Base-by-base conservation (phyloP, 2,329 filamentous ascomycete genomes). In the Apiospora koreana region DNA sequence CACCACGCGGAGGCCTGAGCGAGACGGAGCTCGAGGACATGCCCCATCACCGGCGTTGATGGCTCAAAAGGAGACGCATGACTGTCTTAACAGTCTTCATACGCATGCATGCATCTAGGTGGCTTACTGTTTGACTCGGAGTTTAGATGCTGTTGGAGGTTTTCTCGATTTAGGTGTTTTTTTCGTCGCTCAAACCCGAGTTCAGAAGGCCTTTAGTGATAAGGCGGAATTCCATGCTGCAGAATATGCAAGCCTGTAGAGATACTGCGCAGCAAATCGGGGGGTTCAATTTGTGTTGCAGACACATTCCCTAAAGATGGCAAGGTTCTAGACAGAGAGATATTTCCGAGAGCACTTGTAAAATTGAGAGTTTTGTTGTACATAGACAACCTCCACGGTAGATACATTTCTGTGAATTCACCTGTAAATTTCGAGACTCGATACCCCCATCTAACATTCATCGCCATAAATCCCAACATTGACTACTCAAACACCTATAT, bases 21-120 rank as follows among this genome's bases (percentile, higher is more conserved):
- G 77, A 79, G 31, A 79, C 75, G 14, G 79, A 81, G 71, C 71
- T 80, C 48, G 76, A 78, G 38, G 76, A 77, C 18, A 70, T 79
- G 54, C 38, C 54, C 1, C 54, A 38, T n/a, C 31, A 62, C 18
- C 54, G 31, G 1, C 18, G 54, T 38, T 38, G 31, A 62, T 38
- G 16, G 16, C 5, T 4, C 10, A 12, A 2, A 43, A 18, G 41
- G 14, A 48, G 8, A 48, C 8, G 10, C 12, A 21, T 9, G 12
- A 23, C 23, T 25, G n/a, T 48, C 1, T 25, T 48, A n/a, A 2
- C 25, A 12, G 54, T 21, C 18, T 62, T n/a, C 31, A n/a, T 6
- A 2, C 23, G 31, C 21, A 62, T n/a, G 31, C 54, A 62, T n/a
- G 31, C 54, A 62, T 38, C 38, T 62, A 16, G 54, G 54, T 38